Evolutionary conservation across 1,284 basidiomycete species (phyloP), one percentile per base, ranked within the genome.

Genomic region (Stygiomarasmius scandens): DNA sequence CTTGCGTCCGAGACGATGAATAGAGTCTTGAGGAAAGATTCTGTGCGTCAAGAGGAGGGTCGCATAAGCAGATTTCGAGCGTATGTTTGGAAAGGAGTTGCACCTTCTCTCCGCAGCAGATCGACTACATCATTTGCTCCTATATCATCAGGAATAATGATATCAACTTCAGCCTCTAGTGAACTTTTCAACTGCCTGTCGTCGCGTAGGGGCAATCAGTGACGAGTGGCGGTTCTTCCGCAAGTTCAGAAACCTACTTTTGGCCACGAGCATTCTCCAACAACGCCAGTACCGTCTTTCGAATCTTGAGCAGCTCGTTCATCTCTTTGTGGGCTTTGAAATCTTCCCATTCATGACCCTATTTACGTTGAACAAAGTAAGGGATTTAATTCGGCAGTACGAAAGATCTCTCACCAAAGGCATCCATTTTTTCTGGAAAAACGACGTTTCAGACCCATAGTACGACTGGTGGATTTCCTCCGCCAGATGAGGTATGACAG

Each of bases 401-500:
- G 10, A 25, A 19, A 16, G 16, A 10, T 29, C 44, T 68, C 83
- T 45, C 62, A 89, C 90, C 62, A 89, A 62, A 22, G 79, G 77
- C 53, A 64, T 68, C 91, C 93, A 93, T 16, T 71, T 44, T 11
- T 49, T 55, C 11, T 55, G 32, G 38, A 61, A 61, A 34, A 55
- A 43, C 14, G 60, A 61, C n/a, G 46, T 55, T 16, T 43, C 74
- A 2, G 74, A 67, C 19, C 65, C 63, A 56, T 74, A 67, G 62
- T 74, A 69, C 25, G 70, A 78, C 47, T 85, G 79, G 64, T 92
- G 82, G 49, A 97, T 85, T 70, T 99, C 96, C 74, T 98, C 96
- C 0, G 94, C 92, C 2, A 98, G 82, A 68, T 97, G 92, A 2
- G 97, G 96, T 3, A 92, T 78, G 25, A 98, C 87, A 0, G 96